Conservation (phyloP, 768 basidiomycete genomes). For the Xerocomus brunneocitrinus region DNA sequence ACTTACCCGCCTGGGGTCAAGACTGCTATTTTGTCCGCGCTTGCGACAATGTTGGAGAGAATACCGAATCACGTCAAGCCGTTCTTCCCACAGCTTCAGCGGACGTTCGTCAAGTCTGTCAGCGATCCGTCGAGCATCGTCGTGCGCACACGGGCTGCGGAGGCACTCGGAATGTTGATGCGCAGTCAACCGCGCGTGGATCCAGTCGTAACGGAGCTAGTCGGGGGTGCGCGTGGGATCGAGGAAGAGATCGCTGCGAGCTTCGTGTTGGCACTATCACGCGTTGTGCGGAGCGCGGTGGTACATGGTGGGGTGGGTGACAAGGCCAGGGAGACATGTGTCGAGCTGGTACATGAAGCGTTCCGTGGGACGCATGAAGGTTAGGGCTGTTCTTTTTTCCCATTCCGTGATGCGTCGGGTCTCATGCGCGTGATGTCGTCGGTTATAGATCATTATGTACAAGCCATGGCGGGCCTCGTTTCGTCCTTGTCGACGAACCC, state of each 20-base stretch:
- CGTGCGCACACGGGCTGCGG: slow-evolving; percentile 78
- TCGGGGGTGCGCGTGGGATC: slow-evolving; percentile 56
- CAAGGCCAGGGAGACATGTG: slow-evolving; percentile 63
- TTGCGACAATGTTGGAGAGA: slow-evolving; percentile 77
- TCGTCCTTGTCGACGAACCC: slow-evolving; percentile 58
- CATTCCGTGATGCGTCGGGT: not conserved
- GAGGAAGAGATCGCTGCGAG: slow-evolving; percentile 71
- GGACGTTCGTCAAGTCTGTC: slow-evolving; percentile 92
- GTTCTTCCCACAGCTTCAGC: slow-evolving; percentile 96
- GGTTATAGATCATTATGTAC: slow-evolving; percentile 59
- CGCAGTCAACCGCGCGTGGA: slow-evolving; percentile 85
- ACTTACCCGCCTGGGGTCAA: slow-evolving; percentile 93
- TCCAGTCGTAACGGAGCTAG: slow-evolving; percentile 88
- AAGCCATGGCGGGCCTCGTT: slow-evolving; percentile 60
- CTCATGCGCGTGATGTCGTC: not conserved
- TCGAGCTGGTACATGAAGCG: slow-evolving; percentile 73
- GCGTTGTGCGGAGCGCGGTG: slow-evolving; percentile 63
- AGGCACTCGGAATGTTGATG: slow-evolving; percentile 88
- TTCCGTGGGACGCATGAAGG: slow-evolving; percentile 72
- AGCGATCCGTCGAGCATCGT: slow-evolving; percentile 72
- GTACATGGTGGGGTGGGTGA: slow-evolving; percentile 67
- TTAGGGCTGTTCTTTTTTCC: slow-evolving; percentile 21
- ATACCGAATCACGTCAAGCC: slow-evolving; percentile 91
- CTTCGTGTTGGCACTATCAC: slow-evolving; percentile 69
- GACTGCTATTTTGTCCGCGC: slow-evolving; percentile 80